Evolutionary conservation across 1,139 yeast species (phyloP).

Genomic region (Blastobotrys arbuscula): DNA sequence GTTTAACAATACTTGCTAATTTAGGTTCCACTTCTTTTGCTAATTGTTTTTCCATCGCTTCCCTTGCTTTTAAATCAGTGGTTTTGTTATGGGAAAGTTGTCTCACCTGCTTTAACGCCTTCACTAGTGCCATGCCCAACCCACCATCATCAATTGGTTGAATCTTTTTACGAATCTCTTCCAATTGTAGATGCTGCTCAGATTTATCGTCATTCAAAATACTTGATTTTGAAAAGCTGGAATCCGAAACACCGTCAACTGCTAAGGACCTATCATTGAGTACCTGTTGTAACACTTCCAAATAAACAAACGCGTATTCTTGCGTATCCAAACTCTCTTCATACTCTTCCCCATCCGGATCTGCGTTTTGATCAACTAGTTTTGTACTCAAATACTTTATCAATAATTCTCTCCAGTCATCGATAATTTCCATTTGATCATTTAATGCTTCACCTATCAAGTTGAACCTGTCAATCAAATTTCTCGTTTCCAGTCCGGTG

Average conservation of each 20-base stretch:
- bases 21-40: background rate
- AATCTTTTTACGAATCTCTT: slow-evolving; percentile 6
- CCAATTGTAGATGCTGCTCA: slow-evolving; percentile 10
- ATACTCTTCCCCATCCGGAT: slow-evolving; percentile 74
- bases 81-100: background rate
- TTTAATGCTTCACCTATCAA: slow-evolving; percentile 39
- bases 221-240: slow-evolving; percentile 15
- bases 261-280: slow-evolving; percentile 53
- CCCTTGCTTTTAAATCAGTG: background rate
- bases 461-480: slow-evolving; percentile 21
- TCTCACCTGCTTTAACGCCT: background rate
- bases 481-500: slow-evolving; percentile 25
- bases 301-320: slow-evolving; percentile 57
- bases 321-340: slow-evolving; percentile 67
- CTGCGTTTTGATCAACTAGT: slow-evolving; percentile 39
- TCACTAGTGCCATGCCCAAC: background rate
- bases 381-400: slow-evolving; percentile 43
- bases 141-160: slow-evolving; percentile 3
- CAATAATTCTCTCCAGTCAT: slow-evolving; percentile 49
- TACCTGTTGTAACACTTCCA: slow-evolving; percentile 54
- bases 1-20: background rate
- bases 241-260: slow-evolving; percentile 34
- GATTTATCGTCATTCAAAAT: slow-evolving; percentile 10
- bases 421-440: slow-evolving; percentile 51
- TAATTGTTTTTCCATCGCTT: background rate